Conservation (phyloP, 345 rosid species). For the Euphorbia pulcherrima region DNA sequence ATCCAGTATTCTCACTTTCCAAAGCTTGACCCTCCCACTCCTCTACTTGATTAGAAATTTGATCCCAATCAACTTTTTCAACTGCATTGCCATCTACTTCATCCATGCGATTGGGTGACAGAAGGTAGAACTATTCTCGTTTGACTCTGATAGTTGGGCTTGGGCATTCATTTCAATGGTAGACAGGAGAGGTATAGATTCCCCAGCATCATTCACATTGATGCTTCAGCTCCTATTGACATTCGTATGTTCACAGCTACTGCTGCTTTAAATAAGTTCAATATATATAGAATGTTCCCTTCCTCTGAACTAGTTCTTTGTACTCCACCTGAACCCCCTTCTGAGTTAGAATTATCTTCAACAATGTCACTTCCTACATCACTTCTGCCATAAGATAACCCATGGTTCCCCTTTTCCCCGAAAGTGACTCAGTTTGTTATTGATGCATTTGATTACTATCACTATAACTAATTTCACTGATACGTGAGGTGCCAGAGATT, state of each 20-base stretch:
- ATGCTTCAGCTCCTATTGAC: conserved; percentile 25
- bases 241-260: conserved; percentile 31
- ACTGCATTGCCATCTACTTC: conserved; percentile 30
- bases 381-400: conserved; percentile 33
- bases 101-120: conserved; percentile 20
- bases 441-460: conserved; percentile 42
- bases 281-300: conserved; percentile 26
- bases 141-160: conserved; percentile 23
- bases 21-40: conserved; percentile 33
- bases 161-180: conserved; percentile 5
- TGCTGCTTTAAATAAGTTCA: conserved; percentile 35
- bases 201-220: conserved; percentile 29
- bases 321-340: conserved; percentile 42
- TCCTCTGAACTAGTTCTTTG: conserved; percentile 37
- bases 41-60: conserved; percentile 34
- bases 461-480: conserved; percentile 37
- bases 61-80: conserved; percentile 29
- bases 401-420: conserved; percentile 33
- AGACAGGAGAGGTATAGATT: neutral
- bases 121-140: conserved; percentile 19
- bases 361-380: conserved; percentile 30
- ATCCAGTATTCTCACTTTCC: conserved; percentile 40
- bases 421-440: conserved; percentile 33
- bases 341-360: conserved; percentile 35
- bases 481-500: conserved; percentile 57